A percentile compares a stretch with the other conserved stretches of the same genome.
Conservation (phyloP, 2,329 filamentous ascomycete genomes). For the Cladophialophora bantiana region DNA sequence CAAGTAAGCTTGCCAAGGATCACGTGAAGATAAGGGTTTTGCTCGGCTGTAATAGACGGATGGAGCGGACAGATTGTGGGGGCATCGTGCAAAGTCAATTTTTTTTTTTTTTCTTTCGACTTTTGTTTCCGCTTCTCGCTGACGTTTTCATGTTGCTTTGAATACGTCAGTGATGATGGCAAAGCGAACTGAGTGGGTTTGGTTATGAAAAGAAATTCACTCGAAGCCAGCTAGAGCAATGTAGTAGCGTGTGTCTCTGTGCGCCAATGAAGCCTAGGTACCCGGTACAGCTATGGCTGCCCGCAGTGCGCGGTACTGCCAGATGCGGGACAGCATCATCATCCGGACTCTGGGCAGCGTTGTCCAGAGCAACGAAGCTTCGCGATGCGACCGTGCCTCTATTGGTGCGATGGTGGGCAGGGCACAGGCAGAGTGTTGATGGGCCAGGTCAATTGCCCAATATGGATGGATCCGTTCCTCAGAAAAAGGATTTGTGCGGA, state of each 20-base stretch:
- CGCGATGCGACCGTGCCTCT: neutral
- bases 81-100: constrained; percentile 9
- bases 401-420: neutral
- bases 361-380: constrained; percentile 21
- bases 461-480: neutral
- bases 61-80: constrained; percentile 14
- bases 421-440: constrained; percentile 4
- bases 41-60: constrained; percentile 2
- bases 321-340: constrained; percentile 10
- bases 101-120: constrained; percentile 9
- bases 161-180: constrained; percentile 5
- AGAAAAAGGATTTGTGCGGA: constrained; percentile 6
- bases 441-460: constrained; percentile 6
- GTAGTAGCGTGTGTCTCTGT: neutral
- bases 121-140: neutral
- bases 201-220: neutral
- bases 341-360: constrained; percentile 5
- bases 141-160: neutral
- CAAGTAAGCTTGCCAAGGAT: neutral
- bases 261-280: no score
- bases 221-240: neutral
- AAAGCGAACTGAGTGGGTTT: neutral
- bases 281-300: neutral
- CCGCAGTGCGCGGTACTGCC: neutral
- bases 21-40: constrained; percentile 18